A percentile compares a stretch with the other conserved stretches of the same genome.
phyloP scores from a whole-genome alignment of 257 asterid species.

The Paulownia fortunei region DNA sequence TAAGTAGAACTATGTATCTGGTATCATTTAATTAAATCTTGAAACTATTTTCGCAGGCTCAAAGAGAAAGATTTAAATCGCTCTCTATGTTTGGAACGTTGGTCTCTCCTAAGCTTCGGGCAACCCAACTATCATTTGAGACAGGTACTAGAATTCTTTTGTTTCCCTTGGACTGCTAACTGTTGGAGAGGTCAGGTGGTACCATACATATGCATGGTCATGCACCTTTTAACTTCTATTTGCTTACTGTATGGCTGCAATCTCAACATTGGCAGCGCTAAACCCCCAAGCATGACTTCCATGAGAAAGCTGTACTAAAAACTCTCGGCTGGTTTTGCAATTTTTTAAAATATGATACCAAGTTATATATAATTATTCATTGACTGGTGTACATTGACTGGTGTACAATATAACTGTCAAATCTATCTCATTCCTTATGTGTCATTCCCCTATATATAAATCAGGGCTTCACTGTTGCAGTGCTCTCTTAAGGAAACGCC shows the following conservation, averaged over 20 bases:
- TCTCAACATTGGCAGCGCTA: too few species aligned
- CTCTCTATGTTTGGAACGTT: conserved; percentile 85
- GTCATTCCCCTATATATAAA: not conserved
- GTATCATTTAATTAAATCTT: not conserved
- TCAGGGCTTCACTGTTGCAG: not conserved
- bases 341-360: not conserved
- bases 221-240: not conserved
- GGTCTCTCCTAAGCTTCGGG: conserved; percentile 93
- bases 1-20: not conserved
- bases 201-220: not conserved
- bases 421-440: not conserved
- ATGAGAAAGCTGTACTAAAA: not conserved
- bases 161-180: not conserved
- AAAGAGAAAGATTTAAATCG: conserved; percentile 61
- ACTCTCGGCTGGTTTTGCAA: not conserved
- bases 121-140: conserved; percentile 90
- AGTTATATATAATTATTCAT: not conserved
- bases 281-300: not conserved
- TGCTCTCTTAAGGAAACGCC: not conserved
- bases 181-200: not conserved
- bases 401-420: not conserved
- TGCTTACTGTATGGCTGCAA: not conserved
- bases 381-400: not conserved
- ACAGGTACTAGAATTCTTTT: conserved; percentile 54
- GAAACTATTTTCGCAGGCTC: conserved; percentile 50